A percentile compares a stretch with the other conserved stretches of the same genome.
These are phyloP conservation scores for Skeletonema menzelii DNA, from an alignment of 108 stramenopile genomes.

Conservation along the genomic window DNA sequence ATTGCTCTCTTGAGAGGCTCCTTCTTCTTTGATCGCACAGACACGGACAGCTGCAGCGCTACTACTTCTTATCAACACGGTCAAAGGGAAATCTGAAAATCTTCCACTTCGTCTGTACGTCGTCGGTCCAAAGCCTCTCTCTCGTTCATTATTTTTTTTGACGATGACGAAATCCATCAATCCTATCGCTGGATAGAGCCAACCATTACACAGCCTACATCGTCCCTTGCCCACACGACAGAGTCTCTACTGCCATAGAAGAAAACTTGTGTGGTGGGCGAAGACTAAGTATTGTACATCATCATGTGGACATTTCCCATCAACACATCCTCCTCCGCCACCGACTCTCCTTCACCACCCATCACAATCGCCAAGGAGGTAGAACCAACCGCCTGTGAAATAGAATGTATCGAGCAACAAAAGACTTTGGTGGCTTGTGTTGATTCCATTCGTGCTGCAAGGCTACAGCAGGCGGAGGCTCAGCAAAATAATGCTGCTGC, in stretches of 20 bases:
- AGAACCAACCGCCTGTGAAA: slow-evolving; percentile 22
- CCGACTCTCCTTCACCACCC: not conserved
- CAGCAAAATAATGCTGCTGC: not conserved
- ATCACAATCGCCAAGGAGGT: not conserved
- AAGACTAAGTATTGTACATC: no score
- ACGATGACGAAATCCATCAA: not conserved
- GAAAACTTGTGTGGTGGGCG: no score
- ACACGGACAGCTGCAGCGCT: no score
- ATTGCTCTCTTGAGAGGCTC: no score
- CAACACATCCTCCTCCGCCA: not conserved
- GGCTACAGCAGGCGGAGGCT: not conserved
- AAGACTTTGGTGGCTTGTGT: slow-evolving; percentile 27
- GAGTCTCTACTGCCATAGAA: no score
- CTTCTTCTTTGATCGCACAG: no score
- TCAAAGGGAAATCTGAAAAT: no score
- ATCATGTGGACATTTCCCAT: slow-evolving; percentile 3
- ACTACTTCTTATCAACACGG: no score
- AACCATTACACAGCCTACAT: not conserved
- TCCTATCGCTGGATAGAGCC: not conserved
- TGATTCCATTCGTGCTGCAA: slow-evolving; percentile 35
- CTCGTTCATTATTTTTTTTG: not conserved
- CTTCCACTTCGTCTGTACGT: not conserved
- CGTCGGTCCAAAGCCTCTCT: not conserved
- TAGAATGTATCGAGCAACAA: slow-evolving; percentile 19
- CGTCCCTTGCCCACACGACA: not conserved